Percentiles rank a stretch among this genome's conserved stretches.
Conservation (phyloP, 202 grass and related monocot species). For the Dendrocalamus latiflorus region DNA sequence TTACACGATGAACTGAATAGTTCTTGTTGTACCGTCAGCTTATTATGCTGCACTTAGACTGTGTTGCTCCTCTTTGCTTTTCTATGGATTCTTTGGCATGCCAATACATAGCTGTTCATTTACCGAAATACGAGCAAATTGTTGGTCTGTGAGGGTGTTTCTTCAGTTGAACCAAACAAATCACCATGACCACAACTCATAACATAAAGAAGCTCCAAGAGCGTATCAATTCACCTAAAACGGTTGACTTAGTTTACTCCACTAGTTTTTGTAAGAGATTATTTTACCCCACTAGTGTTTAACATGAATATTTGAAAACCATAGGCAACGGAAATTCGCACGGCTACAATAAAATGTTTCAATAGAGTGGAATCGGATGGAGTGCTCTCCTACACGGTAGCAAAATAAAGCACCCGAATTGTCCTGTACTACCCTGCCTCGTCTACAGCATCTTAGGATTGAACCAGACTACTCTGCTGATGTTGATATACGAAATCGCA, state of each 20-base stretch:
- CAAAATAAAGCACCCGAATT: not conserved
- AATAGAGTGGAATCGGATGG: not conserved
- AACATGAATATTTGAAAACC: not conserved
- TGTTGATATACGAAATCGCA: not conserved
- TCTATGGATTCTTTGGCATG: not conserved
- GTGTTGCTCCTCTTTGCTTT: not conserved
- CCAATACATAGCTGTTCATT: not conserved
- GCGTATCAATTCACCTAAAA: not conserved
- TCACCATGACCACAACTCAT: no score
- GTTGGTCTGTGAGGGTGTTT: not conserved
- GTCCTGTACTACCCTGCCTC: not conserved
- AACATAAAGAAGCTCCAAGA: not conserved
- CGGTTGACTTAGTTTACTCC: not conserved
- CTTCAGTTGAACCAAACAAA: not conserved
- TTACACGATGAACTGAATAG: not conserved
- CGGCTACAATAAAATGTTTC: not conserved
- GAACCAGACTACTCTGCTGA: not conserved
- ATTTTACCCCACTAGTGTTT: not conserved
- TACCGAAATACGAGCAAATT: not conserved
- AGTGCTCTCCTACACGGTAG: not conserved
- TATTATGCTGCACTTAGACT: not conserved
- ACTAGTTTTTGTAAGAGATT: not conserved
- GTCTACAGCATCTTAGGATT: not conserved
- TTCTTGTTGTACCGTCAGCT: not conserved
- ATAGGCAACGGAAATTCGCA: not conserved